These are phyloP conservation scores for Eimeria mitis DNA, from an alignment of 169 alveolate genomes.

Conservation along the genomic window DNA sequence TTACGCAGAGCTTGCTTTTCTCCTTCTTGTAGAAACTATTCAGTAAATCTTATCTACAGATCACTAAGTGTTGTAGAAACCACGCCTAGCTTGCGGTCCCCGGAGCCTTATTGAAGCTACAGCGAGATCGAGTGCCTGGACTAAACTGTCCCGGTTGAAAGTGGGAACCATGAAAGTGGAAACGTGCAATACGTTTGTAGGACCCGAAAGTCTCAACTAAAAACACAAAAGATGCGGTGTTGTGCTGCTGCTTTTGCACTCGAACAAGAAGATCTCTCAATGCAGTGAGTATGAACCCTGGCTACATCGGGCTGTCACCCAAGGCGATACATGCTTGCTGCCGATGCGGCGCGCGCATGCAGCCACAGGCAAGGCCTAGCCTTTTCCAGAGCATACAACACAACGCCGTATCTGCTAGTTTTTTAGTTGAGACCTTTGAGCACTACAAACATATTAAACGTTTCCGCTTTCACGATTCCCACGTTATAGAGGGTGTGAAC, in stretches of 20 bases:
- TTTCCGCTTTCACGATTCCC: neutral
- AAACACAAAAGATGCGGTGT: too few relatives aligned
- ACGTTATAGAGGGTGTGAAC: neutral
- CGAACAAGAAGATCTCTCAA: neutral
- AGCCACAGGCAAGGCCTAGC: neutral
- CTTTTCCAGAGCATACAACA: neutral
- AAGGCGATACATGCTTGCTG: too few relatives aligned
- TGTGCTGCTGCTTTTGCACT: neutral
- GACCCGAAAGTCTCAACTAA: too few relatives aligned
- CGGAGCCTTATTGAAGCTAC: neutral
- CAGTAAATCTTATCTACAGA: too few relatives aligned
- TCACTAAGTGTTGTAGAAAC: too few relatives aligned
- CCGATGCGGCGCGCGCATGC: slow-evolving; percentile 32
- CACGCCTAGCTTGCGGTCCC: neutral
- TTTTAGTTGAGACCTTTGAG: neutral
- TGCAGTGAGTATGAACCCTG: neutral
- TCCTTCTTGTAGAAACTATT: too few relatives aligned
- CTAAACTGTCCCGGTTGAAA: too few relatives aligned
- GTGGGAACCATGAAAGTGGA: too few relatives aligned
- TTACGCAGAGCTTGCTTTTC: too few relatives aligned
- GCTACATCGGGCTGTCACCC: neutral
- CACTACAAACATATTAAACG: neutral
- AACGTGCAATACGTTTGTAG: too few relatives aligned
- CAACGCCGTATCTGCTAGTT: neutral
- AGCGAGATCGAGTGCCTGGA: neutral